A percentile compares a stretch with the other conserved stretches of the same genome.
These are phyloP conservation scores for Chytridium lagenaria DNA, from an alignment of 371 early-diverging fungal genomes.

Conservation along the genomic window DNA sequence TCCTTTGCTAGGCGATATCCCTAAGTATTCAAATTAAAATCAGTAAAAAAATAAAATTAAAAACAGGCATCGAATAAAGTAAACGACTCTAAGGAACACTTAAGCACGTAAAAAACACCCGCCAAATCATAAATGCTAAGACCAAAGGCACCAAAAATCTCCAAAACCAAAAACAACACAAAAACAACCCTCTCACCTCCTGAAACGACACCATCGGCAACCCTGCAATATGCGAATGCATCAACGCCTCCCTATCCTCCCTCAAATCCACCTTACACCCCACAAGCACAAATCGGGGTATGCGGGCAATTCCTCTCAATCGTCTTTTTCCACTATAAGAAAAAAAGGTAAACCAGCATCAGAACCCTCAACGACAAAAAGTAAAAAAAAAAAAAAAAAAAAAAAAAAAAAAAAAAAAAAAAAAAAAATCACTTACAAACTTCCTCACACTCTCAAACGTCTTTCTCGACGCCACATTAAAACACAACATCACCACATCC, in stretches of 20 bases:
- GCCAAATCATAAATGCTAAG: too few relatives aligned
- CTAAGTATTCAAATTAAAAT: not conserved
- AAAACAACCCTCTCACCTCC: not conserved
- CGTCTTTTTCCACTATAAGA: not conserved
- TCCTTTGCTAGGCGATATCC: not conserved
- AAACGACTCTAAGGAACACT: too few relatives aligned
- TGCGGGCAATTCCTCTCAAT: not conserved
- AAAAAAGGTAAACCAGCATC: not conserved
- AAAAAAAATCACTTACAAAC: not conserved
- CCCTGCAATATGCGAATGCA: not conserved
- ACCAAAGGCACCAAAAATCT: too few relatives aligned
- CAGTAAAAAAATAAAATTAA: too few relatives aligned
- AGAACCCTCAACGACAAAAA: not conserved
- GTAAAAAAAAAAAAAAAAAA: not conserved
- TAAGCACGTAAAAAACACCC: too few relatives aligned
- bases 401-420: not conserved
- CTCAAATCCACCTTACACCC: conserved; percentile 91
- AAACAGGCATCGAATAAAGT: too few relatives aligned
- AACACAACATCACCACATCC: not conserved
- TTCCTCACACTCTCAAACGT: not conserved
- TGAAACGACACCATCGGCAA: not conserved
- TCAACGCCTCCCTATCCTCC: conserved; percentile 55
- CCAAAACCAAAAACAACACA: too few relatives aligned
- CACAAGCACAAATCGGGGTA: conserved; percentile 74
- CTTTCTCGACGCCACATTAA: not conserved